Percentiles rank a stretch among this genome's conserved stretches.
Conservation (phyloP, 2,329 filamentous ascomycete genomes). For the Beauveria medogensis region DNA sequence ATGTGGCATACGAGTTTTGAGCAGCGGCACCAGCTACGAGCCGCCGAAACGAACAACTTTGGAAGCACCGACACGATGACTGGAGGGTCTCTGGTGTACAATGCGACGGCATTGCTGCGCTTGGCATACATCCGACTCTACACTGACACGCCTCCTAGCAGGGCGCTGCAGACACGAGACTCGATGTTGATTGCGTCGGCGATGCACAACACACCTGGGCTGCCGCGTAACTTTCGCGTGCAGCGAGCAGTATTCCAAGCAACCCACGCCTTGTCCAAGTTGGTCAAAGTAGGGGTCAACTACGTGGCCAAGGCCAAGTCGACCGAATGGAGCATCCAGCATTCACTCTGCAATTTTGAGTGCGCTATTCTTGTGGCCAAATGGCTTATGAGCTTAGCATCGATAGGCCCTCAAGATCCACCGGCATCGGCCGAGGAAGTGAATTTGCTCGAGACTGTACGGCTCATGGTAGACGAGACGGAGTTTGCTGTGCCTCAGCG, state of each 20-base stretch:
- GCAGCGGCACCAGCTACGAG: slow-evolving; percentile 43
- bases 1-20: slow-evolving; percentile 54
- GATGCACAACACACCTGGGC: slow-evolving; percentile 49
- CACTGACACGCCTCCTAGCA: slow-evolving; percentile 54
- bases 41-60: slow-evolving; percentile 39
- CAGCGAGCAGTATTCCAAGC: slow-evolving; percentile 59
- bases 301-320: slow-evolving; percentile 55
- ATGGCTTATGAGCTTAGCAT: slow-evolving; percentile 49
- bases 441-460: slow-evolving; percentile 46
- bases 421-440: slow-evolving; percentile 45
- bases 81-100: slow-evolving; percentile 57
- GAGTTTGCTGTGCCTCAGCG: slow-evolving; percentile 50
- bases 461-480: slow-evolving; percentile 53
- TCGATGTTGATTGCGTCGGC: slow-evolving; percentile 52
- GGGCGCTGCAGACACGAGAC: slow-evolving; percentile 58
- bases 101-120: slow-evolving; percentile 52
- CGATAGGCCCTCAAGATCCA: slow-evolving; percentile 41
- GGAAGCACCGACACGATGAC: slow-evolving; percentile 41
- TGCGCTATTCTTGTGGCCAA: slow-evolving; percentile 53
- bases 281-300: slow-evolving; percentile 55
- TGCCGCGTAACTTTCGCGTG: slow-evolving; percentile 51
- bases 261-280: slow-evolving; percentile 59
- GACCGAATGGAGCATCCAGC: slow-evolving; percentile 55
- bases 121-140: slow-evolving; percentile 58
- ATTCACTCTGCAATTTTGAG: slow-evolving; percentile 54